Evolutionary conservation across 2,329 filamentous ascomycete species (phyloP).

Genomic region (Aspergillus brunneoviolaceus): DNA sequence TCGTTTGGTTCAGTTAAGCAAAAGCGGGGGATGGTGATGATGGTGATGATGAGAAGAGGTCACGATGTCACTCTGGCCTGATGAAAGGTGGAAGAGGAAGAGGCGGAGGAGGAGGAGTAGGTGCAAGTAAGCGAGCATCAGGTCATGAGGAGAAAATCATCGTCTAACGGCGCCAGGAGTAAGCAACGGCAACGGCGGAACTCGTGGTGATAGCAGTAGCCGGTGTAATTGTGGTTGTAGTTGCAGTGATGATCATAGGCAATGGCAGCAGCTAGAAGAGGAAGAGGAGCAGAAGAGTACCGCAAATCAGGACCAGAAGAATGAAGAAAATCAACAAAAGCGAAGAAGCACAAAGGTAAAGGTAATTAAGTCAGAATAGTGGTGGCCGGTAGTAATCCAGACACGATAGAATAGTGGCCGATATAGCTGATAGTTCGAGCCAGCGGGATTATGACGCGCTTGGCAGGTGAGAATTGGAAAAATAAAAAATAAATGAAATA

Average conservation of each 20-base stretch:
- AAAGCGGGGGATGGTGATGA: neutral
- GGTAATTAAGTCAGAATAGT: neutral
- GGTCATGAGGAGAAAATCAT: conserved; percentile 4
- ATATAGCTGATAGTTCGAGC: conserved; percentile 7
- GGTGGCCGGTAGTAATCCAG: neutral
- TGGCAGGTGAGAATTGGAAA: conserved; percentile 1
- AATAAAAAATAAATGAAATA: neutral
- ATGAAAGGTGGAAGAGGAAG: conserved; percentile 1
- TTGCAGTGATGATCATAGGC: neutral
- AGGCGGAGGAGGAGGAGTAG: neutral
- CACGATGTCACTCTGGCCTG: conserved; percentile 1
- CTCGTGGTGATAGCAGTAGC: neutral
- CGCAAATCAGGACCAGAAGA: neutral
- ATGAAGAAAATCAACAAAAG: neutral
- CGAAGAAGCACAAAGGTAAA: neutral
- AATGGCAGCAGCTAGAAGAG: neutral
- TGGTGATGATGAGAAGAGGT: conserved; percentile 1
- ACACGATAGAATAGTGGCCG: conserved; percentile 7
- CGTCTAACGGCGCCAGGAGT: conserved; percentile 2
- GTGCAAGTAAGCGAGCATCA: neutral
- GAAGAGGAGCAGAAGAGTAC: neutral
- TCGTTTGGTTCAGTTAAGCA: neutral
- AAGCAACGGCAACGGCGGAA: neutral
- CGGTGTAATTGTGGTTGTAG: neutral
- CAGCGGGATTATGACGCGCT: conserved; percentile 6